phyloP scores from a whole-genome alignment of 2,329 filamentous ascomycete genomes.

The Aureobasidium melanogenum region DNA sequence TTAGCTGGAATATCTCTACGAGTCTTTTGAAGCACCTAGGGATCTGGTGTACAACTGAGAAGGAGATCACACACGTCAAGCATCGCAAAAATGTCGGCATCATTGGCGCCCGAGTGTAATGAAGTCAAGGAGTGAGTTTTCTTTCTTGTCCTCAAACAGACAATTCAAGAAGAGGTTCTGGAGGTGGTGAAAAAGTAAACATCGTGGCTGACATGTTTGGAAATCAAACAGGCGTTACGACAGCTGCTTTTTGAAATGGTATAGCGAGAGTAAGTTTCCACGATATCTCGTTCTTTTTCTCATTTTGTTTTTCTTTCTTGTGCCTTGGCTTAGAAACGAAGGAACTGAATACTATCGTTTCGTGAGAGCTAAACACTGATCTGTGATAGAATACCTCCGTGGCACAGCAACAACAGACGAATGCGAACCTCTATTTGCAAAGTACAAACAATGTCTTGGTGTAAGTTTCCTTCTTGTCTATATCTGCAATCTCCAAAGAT shows the following conservation, averaged over 20 bases:
- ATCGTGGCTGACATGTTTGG: not conserved
- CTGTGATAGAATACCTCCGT: conserved; percentile 71
- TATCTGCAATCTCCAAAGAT: too few species aligned
- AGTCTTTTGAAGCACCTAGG: too few species aligned
- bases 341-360: too few species aligned
- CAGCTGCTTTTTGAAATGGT: conserved; percentile 97
- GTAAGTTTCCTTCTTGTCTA: conserved; percentile 43
- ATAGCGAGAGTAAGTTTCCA: conserved; percentile 75
- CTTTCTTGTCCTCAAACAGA: not conserved
- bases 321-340: too few species aligned
- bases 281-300: not conserved
- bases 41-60: too few species aligned
- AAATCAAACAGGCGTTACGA: conserved; percentile 68
- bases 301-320: not conserved
- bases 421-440: conserved; percentile 74
- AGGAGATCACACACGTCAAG: not conserved
- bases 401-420: conserved; percentile 78
- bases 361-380: not conserved
- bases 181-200: not conserved
- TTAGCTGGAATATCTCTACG: too few species aligned
- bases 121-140: conserved; percentile 79
- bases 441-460: conserved; percentile 78
- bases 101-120: conserved; percentile 88
- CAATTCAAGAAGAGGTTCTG: not conserved
- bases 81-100: conserved; percentile 67